Evolutionary conservation across 2,329 filamentous ascomycete genomes (phyloP), one percentile per base, ranked within the genome.

Genomic region (Calonectria hawksworthii): DNA sequence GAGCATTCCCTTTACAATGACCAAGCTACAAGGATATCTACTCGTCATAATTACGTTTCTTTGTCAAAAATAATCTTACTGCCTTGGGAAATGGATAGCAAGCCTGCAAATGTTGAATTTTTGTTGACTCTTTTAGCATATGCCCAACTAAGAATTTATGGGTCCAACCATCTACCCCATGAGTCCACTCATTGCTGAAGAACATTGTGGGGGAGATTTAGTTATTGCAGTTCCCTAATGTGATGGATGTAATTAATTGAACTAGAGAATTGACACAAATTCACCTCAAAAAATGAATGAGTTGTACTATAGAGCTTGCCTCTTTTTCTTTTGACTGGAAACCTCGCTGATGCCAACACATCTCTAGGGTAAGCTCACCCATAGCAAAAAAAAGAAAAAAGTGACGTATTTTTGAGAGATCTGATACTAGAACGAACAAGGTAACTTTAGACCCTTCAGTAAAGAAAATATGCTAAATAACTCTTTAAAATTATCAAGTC

Each of bases 221-320:
- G 41, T 2, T n/a, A 4, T 23, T 2, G 3, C 10, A 13, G 8
- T 23, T 23, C 7, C 11, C 5, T 47, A 23, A 4, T 47, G 3
- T 47, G 11, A 13, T 13, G 9, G 23, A 23, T n/a, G 13, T 13
- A 23, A 5, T 47, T 8, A 4, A 13, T 23, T 23, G 4, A 13
- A 47, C 5, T 4, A 23, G 4, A 47, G 9, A 1, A 10, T 3
- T 6, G 9, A 2, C 9, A n/a, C 4, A 47, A 13, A 5, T 5
- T 47, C 13, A 23, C 13, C 2, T 10, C n/a, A 3, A 1, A n/a
- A 34, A n/a, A n/a, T 1, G 6, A 34, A 0, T 3, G 16, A 14
- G 7, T 18, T 9, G 18, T 21, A n/a, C 18, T 1, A n/a, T 6
- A 2, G n/a, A 47, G 13, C 21, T 23, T 5, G 8, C 5, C 4